A percentile compares a stretch with the other conserved stretches of the same genome.
Evolutionary conservation across 352 stramenopile species (phyloP).

Genomic region (Phytophthora melonis): DNA sequence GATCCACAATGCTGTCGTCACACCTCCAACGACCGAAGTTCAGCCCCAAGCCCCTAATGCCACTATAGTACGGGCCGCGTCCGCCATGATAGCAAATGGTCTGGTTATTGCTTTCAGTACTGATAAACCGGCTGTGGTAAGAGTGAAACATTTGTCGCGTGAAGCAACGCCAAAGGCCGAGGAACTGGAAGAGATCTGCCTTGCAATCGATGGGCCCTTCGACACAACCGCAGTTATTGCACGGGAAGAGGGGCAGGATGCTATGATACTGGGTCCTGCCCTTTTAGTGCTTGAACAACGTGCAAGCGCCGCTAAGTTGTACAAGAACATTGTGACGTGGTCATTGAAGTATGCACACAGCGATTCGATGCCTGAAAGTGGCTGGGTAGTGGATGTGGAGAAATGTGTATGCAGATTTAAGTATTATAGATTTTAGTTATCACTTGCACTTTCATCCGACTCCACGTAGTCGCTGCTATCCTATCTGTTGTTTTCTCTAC

Average conservation of each 20-base stretch:
- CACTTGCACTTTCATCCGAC: too few relatives aligned
- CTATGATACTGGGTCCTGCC: not conserved
- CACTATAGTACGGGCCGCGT: not conserved
- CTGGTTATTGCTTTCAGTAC: not conserved
- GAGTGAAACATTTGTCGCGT: not conserved
- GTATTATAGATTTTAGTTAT: conserved; percentile 1
- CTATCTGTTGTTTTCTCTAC: too few relatives aligned
- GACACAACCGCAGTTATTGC: not conserved
- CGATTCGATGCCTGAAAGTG: not conserved
- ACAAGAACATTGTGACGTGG: not conserved
- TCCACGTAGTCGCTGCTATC: too few relatives aligned
- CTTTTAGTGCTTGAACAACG: not conserved
- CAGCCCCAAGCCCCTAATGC: not conserved
- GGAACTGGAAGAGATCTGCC: not conserved
- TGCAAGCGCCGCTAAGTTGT: not conserved
- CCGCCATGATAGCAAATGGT: not conserved
- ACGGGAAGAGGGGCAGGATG: not conserved
- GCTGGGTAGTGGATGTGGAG: conserved; percentile 8
- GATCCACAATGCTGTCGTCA: not conserved
- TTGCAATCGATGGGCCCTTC: not conserved
- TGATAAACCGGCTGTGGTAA: not conserved
- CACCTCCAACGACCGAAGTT: not conserved
- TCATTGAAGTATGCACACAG: not conserved
- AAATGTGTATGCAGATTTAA: conserved; percentile 8
- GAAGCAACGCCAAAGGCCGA: not conserved